phyloP scores from a whole-genome alignment of 2,329 filamentous ascomycete species.

The Cucurbitaria berberidis region DNA sequence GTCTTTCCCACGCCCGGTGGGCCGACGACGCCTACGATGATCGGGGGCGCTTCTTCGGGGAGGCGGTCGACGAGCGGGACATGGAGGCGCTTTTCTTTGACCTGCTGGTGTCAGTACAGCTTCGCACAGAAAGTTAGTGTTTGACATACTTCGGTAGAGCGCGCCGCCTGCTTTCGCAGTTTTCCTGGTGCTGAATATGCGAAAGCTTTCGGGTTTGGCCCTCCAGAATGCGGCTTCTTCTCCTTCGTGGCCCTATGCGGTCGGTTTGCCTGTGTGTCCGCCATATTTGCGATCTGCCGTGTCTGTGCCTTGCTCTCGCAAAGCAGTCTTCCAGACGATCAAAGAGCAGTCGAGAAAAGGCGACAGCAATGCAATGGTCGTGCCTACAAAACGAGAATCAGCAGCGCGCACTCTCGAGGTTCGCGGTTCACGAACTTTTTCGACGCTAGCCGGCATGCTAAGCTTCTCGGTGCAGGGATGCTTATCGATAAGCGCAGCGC shows the following conservation, averaged over 20 bases:
- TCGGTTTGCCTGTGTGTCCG: constrained; percentile 77
- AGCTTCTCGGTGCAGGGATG: constrained; percentile 30
- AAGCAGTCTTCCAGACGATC: not conserved
- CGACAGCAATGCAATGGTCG: constrained; percentile 1
- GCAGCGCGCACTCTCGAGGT: constrained; percentile 16
- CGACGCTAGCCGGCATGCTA: constrained; percentile 39
- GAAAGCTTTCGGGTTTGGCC: constrained; percentile 88
- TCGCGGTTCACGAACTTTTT: constrained; percentile 16
- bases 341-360: not conserved
- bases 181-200: constrained; percentile 82
- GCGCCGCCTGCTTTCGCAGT: constrained; percentile 74
- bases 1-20: constrained; percentile 95
- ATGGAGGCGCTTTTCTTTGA: constrained; percentile 95
- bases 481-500: constrained; percentile 44
- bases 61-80: constrained; percentile 95
- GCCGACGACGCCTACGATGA: constrained; percentile 92
- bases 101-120: constrained; percentile 55
- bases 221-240: constrained; percentile 77
- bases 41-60: constrained; percentile 91
- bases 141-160: constrained; percentile 69
- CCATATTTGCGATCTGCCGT: constrained; percentile 42
- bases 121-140: not conserved
- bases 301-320: not conserved
- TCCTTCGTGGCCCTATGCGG: constrained; percentile 87
- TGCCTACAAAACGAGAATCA: constrained; percentile 10